Evolutionary conservation across 306 rosid species (phyloP).

Genomic region (Vigna trinervia): DNA sequence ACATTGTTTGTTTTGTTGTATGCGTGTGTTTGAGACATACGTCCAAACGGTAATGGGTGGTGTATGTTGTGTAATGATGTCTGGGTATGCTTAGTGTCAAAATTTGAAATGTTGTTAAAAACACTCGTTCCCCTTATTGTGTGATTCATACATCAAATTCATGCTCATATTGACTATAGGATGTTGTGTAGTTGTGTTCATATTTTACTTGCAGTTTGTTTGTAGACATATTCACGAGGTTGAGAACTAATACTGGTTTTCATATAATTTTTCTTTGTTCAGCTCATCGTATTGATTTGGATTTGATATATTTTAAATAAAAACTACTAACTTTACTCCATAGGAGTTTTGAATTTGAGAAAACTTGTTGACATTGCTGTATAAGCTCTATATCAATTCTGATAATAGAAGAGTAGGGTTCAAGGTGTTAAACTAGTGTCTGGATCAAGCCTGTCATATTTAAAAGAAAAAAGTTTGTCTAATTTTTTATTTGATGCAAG

Average conservation of each 20-base stretch:
- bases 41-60: background rate
- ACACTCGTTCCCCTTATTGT: background rate
- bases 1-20: slow-evolving; percentile 6
- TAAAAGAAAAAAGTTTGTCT: background rate
- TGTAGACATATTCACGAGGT: slow-evolving; percentile 1
- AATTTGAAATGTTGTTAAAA: background rate
- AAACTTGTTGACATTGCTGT: background rate
- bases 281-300: background rate
- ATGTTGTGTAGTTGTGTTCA: slow-evolving; percentile 1
- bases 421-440: background rate
- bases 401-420: background rate
- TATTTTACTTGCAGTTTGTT: slow-evolving; percentile 9
- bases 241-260: slow-evolving; percentile 16
- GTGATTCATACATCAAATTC: slow-evolving; percentile 1
- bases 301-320: background rate
- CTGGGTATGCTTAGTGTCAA: background rate
- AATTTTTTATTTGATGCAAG: background rate
- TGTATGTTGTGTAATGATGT: slow-evolving; percentile 8
- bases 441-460: background rate
- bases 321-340: background rate
- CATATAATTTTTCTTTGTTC: background rate
- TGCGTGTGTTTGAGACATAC: background rate
- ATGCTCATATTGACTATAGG: slow-evolving; percentile 8
- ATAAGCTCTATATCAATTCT: slow-evolving; percentile 1
- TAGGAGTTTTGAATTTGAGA: slow-evolving; percentile 9